Evolutionary conservation across 352 stramenopile species (phyloP).

Genomic region (Aphanomyces astaci): DNA sequence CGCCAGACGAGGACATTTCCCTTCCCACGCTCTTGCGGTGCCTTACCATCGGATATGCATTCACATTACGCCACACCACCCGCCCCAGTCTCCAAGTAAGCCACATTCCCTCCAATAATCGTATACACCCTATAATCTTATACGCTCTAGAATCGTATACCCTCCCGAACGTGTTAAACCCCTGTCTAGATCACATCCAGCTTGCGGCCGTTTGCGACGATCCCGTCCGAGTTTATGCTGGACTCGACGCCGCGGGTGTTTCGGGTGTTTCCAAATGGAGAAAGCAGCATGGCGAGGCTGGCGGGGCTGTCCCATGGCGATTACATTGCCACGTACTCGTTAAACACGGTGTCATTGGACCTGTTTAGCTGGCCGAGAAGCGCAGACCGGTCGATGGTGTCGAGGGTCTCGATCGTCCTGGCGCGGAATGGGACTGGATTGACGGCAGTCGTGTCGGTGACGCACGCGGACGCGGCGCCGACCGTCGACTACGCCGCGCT

Average conservation of each 20-base stretch:
- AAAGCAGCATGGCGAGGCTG: constrained; percentile 33
- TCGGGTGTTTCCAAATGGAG: constrained; percentile 55
- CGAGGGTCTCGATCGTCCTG: background rate
- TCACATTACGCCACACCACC: background rate
- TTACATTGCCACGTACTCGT: constrained; percentile 45
- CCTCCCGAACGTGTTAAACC: too few relatives aligned
- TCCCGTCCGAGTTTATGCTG: constrained; percentile 35
- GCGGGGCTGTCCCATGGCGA: constrained; percentile 38
- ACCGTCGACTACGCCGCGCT: background rate
- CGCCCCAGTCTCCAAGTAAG: background rate
- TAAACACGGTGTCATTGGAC: background rate
- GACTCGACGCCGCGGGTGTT: constrained; percentile 50
- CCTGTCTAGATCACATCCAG: background rate
- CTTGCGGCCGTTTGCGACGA: background rate
- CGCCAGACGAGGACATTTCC: background rate
- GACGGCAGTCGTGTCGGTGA: background rate
- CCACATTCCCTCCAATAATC: too few relatives aligned
- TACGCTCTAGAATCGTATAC: too few relatives aligned
- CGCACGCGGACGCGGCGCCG: background rate
- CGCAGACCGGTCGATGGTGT: background rate
- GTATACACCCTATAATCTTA: too few relatives aligned
- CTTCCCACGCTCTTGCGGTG: background rate
- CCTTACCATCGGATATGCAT: background rate
- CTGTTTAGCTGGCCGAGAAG: background rate
- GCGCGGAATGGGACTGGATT: background rate